These are phyloP conservation scores for Priceomyces fermenticarens DNA, from an alignment of 805 yeast species.

Conservation along the genomic window DNA sequence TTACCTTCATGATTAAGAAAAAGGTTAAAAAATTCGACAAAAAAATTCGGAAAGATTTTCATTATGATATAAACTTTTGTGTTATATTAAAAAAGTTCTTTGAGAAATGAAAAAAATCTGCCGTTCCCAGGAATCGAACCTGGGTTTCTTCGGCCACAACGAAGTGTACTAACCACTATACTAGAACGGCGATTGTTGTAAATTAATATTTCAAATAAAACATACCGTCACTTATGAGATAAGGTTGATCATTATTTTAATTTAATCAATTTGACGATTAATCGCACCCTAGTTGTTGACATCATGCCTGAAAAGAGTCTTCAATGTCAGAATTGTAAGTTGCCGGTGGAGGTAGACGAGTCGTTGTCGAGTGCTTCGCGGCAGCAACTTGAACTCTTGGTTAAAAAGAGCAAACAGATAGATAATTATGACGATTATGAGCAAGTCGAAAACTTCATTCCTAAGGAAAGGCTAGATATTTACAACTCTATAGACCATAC, in stretches of 20 bases:
- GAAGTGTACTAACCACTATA: conserved; percentile 49
- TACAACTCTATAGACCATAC: conserved; percentile 28
- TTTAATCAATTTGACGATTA: too few relatives aligned
- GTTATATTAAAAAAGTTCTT: not conserved
- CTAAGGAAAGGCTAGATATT: conserved; percentile 35
- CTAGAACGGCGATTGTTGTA: conserved; percentile 36
- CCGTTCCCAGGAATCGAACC: conserved; percentile 53
- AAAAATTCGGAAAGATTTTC: not conserved
- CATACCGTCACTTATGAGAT: too few relatives aligned
- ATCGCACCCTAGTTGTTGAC: too few relatives aligned
- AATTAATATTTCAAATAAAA: not conserved
- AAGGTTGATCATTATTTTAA: too few relatives aligned
- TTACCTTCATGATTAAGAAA: not conserved
- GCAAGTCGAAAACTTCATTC: conserved; percentile 30
- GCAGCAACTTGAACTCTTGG: conserved; percentile 54
- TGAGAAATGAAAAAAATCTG: conserved; percentile 15
- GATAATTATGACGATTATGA: not conserved
- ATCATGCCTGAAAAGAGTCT: conserved; percentile 11
- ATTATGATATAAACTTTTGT: not conserved
- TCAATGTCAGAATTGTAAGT: conserved; percentile 60
- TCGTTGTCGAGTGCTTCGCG: conserved; percentile 50
- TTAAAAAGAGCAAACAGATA: conserved; percentile 20
- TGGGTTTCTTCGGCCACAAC: conserved; percentile 51
- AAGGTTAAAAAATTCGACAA: not conserved
- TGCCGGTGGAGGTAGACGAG: conserved; percentile 55